A percentile compares a stretch with the other conserved stretches of the same genome.
These are phyloP conservation scores for Tuber calosporum DNA, from an alignment of 495 filamentous ascomycete species.

Conservation along the genomic window DNA sequence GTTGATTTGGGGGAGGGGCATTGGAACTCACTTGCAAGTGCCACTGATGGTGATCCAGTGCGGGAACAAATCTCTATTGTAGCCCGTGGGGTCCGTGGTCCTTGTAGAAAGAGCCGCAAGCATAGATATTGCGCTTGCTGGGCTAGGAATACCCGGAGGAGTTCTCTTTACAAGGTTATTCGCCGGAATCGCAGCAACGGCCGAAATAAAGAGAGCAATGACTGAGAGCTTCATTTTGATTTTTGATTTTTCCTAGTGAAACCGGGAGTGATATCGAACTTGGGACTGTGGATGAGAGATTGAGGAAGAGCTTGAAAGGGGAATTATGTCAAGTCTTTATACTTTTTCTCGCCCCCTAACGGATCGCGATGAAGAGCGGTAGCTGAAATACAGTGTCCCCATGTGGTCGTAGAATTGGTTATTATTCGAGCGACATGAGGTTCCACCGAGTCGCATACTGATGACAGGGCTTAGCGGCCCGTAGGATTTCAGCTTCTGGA, in stretches of 20 bases:
- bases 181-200: slow-evolving; percentile 32
- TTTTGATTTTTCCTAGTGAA: not conserved
- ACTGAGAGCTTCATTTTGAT: slow-evolving; percentile 31
- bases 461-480: not conserved
- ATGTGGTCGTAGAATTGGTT: not conserved
- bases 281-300: not conserved
- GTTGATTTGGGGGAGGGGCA: not conserved
- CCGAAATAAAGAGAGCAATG: slow-evolving; percentile 30
- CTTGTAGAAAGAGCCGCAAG: slow-evolving; percentile 53
- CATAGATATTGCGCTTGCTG: slow-evolving; percentile 49
- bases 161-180: slow-evolving; percentile 39
- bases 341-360: not conserved
- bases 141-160: slow-evolving; percentile 55
- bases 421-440: not conserved
- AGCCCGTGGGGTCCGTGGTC: slow-evolving; percentile 50
- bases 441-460: not conserved
- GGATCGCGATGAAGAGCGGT: not conserved
- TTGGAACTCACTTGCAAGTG: slow-evolving; percentile 47
- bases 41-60: slow-evolving; percentile 60
- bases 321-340: not conserved
- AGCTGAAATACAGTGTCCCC: not conserved
- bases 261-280: not conserved
- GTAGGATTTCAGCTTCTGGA: not conserved
- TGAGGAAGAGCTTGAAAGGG: not conserved
- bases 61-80: slow-evolving; percentile 59